These are phyloP conservation scores for Fusarium ramigenum DNA, from an alignment of 2,329 filamentous ascomycete species.

Conservation along the genomic window DNA sequence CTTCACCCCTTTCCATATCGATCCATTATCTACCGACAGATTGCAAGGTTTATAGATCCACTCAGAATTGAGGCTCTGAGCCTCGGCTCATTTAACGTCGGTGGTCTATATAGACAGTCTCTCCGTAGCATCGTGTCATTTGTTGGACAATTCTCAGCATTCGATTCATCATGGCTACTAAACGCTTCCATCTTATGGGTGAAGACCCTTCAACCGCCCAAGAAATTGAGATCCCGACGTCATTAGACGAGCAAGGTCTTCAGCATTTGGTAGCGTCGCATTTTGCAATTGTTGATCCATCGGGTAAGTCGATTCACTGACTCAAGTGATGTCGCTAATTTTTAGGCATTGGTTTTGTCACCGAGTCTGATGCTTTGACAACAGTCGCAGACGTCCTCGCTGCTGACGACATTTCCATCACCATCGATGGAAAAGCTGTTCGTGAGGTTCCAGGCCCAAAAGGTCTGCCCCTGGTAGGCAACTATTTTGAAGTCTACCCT, in stretches of 20 bases:
- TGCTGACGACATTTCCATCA: conserved; percentile 51
- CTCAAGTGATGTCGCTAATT: background rate
- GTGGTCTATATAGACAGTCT: conserved; percentile 25
- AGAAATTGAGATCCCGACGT: conserved; percentile 50
- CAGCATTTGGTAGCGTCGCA: conserved; percentile 53
- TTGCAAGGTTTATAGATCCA: conserved; percentile 16
- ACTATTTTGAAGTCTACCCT: conserved; percentile 64
- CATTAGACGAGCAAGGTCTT: conserved; percentile 50
- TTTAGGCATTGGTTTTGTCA: conserved; percentile 51
- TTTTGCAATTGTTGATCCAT: conserved; percentile 55
- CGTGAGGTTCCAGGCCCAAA: conserved; percentile 61
- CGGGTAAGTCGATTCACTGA: conserved; percentile 41
- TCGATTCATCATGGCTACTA: conserved; percentile 46
- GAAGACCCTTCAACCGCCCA: conserved; percentile 49
- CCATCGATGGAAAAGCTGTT: conserved; percentile 59
- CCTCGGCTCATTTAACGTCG: conserved; percentile 1
- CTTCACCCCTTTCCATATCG: conserved; percentile 9
- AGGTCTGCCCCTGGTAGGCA: conserved; percentile 60
- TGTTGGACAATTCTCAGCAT: background rate
- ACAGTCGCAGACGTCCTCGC: conserved; percentile 49
- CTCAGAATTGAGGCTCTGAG: conserved; percentile 3
- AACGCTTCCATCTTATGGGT: conserved; percentile 55
- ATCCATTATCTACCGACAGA: conserved; percentile 13
- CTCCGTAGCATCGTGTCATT: background rate
- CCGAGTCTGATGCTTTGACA: conserved; percentile 45